phyloP scores from a whole-genome alignment of 176 grass and related monocot genomes.

The sorghum (Sorghum bicolor) region Sorghum_bicolor_NCBIv3 NC_012873.2:16764501-16765000 shows the following conservation, averaged over 20 bases:
- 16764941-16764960: not conserved
- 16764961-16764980: not conserved
- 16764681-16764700: slow-evolving; percentile 46
- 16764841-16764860: not conserved
- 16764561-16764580: slow-evolving; percentile 31
- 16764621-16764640: not conserved
- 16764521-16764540: slow-evolving; percentile 35
- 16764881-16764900: not conserved
- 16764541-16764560: slow-evolving; percentile 3
- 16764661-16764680: slow-evolving; percentile 44
- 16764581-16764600: not conserved
- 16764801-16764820: not conserved
- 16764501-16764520: slow-evolving; percentile 73
- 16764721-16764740: slow-evolving; percentile 83
- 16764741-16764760: slow-evolving; percentile 96
- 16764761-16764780: slow-evolving; percentile 47
- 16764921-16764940: not conserved
- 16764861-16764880: not conserved
- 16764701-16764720: slow-evolving; percentile 56
- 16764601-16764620: not conserved
- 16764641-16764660: slow-evolving; percentile 1
- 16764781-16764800: not conserved
- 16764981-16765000: not conserved
- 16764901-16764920: not conserved
- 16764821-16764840: not conserved